Conservation (phyloP, 768 basidiomycete genomes). For the Imleria badia region DNA sequence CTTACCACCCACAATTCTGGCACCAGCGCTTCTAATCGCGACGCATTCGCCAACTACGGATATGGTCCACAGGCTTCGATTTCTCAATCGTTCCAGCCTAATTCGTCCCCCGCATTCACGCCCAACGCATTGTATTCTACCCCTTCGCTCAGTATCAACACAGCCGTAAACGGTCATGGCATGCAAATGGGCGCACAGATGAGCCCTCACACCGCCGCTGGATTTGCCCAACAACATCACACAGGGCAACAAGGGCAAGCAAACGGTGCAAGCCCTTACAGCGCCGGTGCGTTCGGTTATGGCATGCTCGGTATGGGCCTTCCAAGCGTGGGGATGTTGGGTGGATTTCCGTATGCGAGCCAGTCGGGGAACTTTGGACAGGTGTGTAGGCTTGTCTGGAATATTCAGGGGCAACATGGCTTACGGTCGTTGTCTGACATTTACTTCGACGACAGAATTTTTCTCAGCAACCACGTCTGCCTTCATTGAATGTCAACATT, state of each 20-base stretch:
- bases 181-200: constrained; percentile 53
- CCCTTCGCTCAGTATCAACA: constrained; percentile 68
- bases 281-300: constrained; percentile 53
- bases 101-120: constrained; percentile 47
- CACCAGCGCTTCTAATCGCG: constrained; percentile 45
- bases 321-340: constrained; percentile 69
- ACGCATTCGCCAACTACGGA: constrained; percentile 84
- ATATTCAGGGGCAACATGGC: neutral
- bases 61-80: constrained; percentile 76
- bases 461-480: constrained; percentile 50
- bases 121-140: constrained; percentile 71
- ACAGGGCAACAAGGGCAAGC: constrained; percentile 35
- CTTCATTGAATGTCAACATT: constrained; percentile 65
- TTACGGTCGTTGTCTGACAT: neutral
- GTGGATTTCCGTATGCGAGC: constrained; percentile 67
- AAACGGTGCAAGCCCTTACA: constrained; percentile 55
- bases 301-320: constrained; percentile 82
- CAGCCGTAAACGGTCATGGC: constrained; percentile 45
- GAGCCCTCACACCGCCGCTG: constrained; percentile 64
- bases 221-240: constrained; percentile 46
- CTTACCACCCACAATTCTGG: constrained; percentile 39
- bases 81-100: constrained; percentile 50
- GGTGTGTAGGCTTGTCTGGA: constrained; percentile 34
- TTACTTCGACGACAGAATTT: constrained; percentile 37
- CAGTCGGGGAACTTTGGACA: constrained; percentile 73